These are phyloP conservation scores for Babjeviella inositovora DNA, from an alignment of 805 yeast species.

Conservation along the genomic window DNA sequence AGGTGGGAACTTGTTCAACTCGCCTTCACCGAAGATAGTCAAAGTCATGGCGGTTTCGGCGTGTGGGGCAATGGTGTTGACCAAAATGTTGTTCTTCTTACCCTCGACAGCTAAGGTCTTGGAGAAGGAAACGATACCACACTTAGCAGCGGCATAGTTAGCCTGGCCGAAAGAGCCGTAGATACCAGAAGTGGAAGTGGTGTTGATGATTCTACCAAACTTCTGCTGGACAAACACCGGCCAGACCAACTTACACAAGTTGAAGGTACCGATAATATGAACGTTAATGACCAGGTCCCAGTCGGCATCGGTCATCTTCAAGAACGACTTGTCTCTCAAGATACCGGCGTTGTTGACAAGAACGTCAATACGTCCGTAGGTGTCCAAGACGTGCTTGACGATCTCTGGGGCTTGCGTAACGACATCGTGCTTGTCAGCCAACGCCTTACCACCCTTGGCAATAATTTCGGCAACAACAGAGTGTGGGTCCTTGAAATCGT, in stretches of 20 bases:
- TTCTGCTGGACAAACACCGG: conserved; percentile 70
- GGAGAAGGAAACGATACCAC: conserved; percentile 74
- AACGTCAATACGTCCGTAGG: conserved; percentile 73
- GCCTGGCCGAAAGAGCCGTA: conserved; percentile 98
- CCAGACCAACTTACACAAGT: conserved; percentile 83
- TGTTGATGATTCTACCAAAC: conserved; percentile 71
- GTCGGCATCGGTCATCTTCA: conserved; percentile 68
- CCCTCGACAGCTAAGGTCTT: conserved; percentile 88
- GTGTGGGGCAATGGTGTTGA: conserved; percentile 86
- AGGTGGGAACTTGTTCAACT: conserved; percentile 74
- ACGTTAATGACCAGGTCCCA: conserved; percentile 75
- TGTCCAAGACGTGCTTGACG: conserved; percentile 58
- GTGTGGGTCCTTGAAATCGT: conserved; percentile 70
- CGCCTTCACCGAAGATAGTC: conserved; percentile 67
- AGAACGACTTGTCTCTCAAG: conserved; percentile 75
- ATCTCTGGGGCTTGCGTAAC: conserved; percentile 60
- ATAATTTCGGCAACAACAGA: conserved; percentile 62
- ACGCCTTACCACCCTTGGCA: conserved; percentile 63
- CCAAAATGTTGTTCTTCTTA: conserved; percentile 55
- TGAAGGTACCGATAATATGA: conserved; percentile 70
- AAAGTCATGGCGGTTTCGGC: conserved; percentile 97
- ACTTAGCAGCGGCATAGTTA: conserved; percentile 88
- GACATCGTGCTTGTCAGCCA: conserved; percentile 73
- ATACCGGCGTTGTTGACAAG: conserved; percentile 92
- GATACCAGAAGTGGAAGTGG: conserved; percentile 91